phyloP scores from a whole-genome alignment of 768 basidiomycete species.

The Baorangia bicolor region DNA sequence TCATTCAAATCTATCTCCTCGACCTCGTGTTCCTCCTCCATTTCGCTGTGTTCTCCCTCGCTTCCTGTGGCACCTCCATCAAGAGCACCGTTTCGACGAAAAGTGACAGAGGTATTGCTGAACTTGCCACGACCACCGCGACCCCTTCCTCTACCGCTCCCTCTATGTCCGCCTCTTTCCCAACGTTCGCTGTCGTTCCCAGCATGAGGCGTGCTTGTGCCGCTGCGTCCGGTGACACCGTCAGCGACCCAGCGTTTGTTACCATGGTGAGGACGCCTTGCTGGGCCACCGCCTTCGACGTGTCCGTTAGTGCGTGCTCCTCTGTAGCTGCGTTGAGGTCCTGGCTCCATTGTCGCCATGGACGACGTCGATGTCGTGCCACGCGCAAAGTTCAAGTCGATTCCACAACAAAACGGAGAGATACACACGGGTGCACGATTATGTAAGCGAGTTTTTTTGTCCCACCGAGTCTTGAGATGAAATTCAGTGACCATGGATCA shows the following conservation, averaged over 20 bases:
- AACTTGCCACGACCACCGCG: constrained; percentile 38
- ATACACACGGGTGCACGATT: background rate
- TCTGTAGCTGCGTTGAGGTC: constrained; percentile 21
- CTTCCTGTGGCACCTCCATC: constrained; percentile 34
- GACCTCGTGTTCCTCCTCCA: constrained; percentile 32
- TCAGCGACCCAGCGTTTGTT: constrained; percentile 66
- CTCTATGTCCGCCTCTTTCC: constrained; percentile 62
- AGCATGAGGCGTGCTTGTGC: constrained; percentile 36
- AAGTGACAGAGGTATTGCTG: constrained; percentile 40
- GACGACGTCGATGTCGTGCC: constrained; percentile 8
- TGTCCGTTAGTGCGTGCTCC: constrained; percentile 21
- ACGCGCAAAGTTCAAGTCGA: background rate
- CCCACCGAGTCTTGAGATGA: too few relatives aligned
- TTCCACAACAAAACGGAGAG: background rate
- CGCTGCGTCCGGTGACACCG: constrained; percentile 33
- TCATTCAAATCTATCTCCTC: constrained; percentile 45
- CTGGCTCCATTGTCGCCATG: constrained; percentile 28
- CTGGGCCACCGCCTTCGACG: constrained; percentile 15
- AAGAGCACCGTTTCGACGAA: constrained; percentile 27
- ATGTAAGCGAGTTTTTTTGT: background rate
- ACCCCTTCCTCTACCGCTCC: constrained; percentile 48
- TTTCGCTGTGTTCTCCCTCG: constrained; percentile 36
- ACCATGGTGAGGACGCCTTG: constrained; percentile 37
- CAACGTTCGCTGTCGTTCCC: constrained; percentile 51
- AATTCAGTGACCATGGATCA: too few relatives aligned